Conservation (phyloP, 345 rosid genomes). For the Populus deltoides region DNA sequence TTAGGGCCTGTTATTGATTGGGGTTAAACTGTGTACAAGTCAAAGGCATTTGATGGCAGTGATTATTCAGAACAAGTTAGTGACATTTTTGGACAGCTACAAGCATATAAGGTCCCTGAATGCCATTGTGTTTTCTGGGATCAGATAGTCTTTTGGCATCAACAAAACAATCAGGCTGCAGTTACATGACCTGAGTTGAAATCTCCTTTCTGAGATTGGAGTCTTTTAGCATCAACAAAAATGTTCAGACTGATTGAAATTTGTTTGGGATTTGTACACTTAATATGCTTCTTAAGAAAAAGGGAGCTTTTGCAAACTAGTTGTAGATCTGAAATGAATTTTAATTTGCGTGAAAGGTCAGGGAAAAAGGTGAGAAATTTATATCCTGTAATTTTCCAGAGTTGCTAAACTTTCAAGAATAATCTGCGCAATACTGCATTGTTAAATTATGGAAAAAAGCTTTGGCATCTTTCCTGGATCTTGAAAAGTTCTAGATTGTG, state of each 20-base stretch:
- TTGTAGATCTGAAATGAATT: not conserved
- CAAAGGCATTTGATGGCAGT: not conserved
- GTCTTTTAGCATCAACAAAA: not conserved
- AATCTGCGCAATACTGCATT: not conserved
- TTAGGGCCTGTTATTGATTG: not conserved
- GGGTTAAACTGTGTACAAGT: not conserved
- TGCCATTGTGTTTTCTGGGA: not conserved
- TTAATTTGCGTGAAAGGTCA: not conserved
- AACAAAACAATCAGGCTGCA: not conserved
- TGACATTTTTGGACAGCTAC: not conserved
- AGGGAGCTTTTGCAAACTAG: no score
- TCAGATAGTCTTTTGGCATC: not conserved
- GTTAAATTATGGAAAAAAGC: not conserved
- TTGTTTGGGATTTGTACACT: not conserved
- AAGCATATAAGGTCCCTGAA: not conserved
- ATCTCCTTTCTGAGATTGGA: not conserved
- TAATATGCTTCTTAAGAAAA: no score
- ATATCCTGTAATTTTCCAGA: not conserved
- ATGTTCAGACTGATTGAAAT: not conserved
- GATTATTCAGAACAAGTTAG: not conserved
- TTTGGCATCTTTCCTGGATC: not conserved
- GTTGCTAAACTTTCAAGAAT: not conserved
- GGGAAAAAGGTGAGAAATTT: not conserved
- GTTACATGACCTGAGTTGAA: not conserved
- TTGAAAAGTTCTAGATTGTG: not conserved